These are phyloP conservation scores for Fusarium papillatum DNA, from an alignment of 2,329 filamentous ascomycete genomes.

Conservation along the genomic window DNA sequence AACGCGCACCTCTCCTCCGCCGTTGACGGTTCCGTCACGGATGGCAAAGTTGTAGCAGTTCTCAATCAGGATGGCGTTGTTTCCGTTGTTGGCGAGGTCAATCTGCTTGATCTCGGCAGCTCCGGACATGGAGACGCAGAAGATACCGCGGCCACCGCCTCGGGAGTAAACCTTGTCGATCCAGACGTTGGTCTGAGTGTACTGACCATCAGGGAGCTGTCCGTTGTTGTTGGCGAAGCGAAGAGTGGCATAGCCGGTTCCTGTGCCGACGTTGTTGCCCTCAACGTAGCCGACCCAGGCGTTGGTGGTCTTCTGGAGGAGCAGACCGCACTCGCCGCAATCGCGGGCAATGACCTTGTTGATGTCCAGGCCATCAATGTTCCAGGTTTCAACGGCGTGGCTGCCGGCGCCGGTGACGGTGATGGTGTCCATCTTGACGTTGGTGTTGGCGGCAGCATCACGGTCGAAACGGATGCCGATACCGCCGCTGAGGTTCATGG, in stretches of 20 bases:
- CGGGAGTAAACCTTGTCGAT: slow-evolving; percentile 66
- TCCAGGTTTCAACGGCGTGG: slow-evolving; percentile 72
- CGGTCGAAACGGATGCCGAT: slow-evolving; percentile 70
- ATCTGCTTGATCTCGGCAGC: slow-evolving; percentile 61
- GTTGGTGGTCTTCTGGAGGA: slow-evolving; percentile 67
- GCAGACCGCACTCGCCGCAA: slow-evolving; percentile 68
- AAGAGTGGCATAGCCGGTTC: slow-evolving; percentile 68
- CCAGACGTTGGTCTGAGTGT: slow-evolving; percentile 65
- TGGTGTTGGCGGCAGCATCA: slow-evolving; percentile 63
- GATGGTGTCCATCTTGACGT: slow-evolving; percentile 66
- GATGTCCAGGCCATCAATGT: slow-evolving; percentile 67
- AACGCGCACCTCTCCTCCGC: slow-evolving; percentile 68
- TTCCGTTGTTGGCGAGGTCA: slow-evolving; percentile 65
- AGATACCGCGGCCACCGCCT: slow-evolving; percentile 68
- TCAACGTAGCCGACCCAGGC: slow-evolving; percentile 67
- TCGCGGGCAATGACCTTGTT: slow-evolving; percentile 65
- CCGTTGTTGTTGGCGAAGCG: slow-evolving; percentile 71
- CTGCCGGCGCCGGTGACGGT: slow-evolving; percentile 65
- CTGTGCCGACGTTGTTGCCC: slow-evolving; percentile 65
- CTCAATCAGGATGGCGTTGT: slow-evolving; percentile 69
- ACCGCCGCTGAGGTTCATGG: slow-evolving; percentile 66
- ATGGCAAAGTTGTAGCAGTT: slow-evolving; percentile 70
- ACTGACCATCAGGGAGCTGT: slow-evolving; percentile 59
- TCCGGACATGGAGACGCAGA: slow-evolving; percentile 69
- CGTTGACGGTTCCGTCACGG: slow-evolving; percentile 63